Base-by-base conservation (phyloP, 164 flowering plant genomes). In the Amborella trichopoda region DNA sequence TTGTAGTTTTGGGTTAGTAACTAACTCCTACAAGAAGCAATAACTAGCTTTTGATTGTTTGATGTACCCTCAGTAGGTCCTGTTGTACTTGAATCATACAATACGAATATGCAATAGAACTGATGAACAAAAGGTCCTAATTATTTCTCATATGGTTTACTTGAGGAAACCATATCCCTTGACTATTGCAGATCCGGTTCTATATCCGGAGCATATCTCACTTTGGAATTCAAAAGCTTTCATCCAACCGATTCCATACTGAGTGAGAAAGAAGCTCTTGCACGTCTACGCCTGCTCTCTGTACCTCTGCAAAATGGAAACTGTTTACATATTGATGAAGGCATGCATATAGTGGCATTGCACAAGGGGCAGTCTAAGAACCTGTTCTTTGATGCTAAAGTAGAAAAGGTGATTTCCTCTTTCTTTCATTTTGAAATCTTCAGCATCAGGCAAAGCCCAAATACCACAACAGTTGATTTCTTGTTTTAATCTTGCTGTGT, bases 381-480 rank as follows among this genome's bases (percentile, higher is more conserved):
- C 23, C 55, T 62, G 40, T 65, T 59, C 50, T 67, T 54, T 56
- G 75, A 73, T 62, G 72, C 74, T 5, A 47, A 54, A 55, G 70
- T 69, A 40, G 72, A 64, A 54, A 50, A 69, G 78, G 78, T 73
- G 60, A 3, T 10, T 5, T 44, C 37, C 26, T 1, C 38, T 44
- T 46, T 23, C n/a, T 24, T 46, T 18, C 17, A 10, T 37, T n/a
- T 40, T 56, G 34, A 6, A 30, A 30, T 30, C n/a, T n/a, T n/a
- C n/a, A n/a, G 13, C 9, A 30, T 30, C 9, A 30, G 34, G 9
- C 6, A 30, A 13, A 30, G 6, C 34, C 13, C 34, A 30, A 30
- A n/a, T n/a, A n/a, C n/a, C n/a, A n/a, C n/a, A n/a, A n/a, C n/a
- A n/a, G n/a, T n/a, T 30, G 34, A 13, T 6, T 6, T 6, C 34